A percentile compares a stretch with the other conserved stretches of the same genome.
These are phyloP conservation scores for Solioccasus polychromus DNA, from an alignment of 768 basidiomycete genomes.

Conservation along the genomic window DNA sequence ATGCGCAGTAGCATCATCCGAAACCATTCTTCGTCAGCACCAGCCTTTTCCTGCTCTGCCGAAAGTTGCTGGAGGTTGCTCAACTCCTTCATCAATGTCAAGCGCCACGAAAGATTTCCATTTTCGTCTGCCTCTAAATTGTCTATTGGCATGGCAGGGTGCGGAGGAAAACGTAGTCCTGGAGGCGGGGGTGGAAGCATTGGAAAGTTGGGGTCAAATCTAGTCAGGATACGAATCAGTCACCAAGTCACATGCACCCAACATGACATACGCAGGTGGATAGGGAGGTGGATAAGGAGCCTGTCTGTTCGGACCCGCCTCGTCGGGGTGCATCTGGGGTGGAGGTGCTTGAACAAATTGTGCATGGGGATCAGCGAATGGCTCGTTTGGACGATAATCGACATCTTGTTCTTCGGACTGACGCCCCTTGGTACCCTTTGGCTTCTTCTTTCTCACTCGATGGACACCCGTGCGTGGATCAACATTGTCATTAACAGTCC, in stretches of 20 bases:
- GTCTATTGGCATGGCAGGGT: conserved; percentile 57
- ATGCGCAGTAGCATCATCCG: conserved; percentile 83
- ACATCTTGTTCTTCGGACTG: conserved; percentile 58
- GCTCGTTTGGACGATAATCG: conserved; percentile 59
- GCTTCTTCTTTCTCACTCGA: conserved; percentile 84
- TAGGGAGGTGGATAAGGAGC: conserved; percentile 60
- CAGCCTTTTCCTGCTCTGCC: conserved; percentile 76
- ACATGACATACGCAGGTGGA: conserved; percentile 46
- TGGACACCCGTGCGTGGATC: conserved; percentile 89
- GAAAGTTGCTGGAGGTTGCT: conserved; percentile 73
- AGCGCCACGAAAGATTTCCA: conserved; percentile 77
- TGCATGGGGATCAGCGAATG: conserved; percentile 53
- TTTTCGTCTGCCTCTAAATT: conserved; percentile 76
- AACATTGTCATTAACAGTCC: conserved; percentile 89
- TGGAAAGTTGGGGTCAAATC: conserved; percentile 73
- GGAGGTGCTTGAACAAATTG: conserved; percentile 52
- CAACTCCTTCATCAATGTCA: conserved; percentile 80
- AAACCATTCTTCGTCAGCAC: conserved; percentile 82
- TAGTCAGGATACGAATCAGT: conserved; percentile 26
- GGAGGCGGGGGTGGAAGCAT: conserved; percentile 52
- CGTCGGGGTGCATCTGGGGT: conserved; percentile 56
- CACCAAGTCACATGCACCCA: background rate
- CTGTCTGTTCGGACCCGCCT: conserved; percentile 57
- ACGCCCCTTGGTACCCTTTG: conserved; percentile 51
- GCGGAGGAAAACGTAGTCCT: conserved; percentile 63